Evolutionary conservation across 257 asterid genomes (phyloP).

Genomic region (Handroanthus guayacan): DNA sequence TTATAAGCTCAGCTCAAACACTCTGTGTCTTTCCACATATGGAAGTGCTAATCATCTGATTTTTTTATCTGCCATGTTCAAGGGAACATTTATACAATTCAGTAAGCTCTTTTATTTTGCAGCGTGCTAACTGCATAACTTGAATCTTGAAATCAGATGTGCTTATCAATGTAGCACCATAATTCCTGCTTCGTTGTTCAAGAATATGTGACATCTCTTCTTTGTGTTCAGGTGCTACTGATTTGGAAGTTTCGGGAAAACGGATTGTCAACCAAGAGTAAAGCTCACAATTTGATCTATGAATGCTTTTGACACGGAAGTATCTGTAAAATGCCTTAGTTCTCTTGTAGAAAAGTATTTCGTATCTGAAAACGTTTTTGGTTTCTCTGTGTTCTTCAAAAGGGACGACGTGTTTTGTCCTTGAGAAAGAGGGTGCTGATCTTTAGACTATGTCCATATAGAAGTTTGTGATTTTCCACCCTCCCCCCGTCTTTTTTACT

Average conservation of each 20-base stretch:
- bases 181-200: neutral
- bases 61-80: too few relatives aligned
- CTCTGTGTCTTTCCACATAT: neutral
- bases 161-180: too few relatives aligned
- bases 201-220: neutral
- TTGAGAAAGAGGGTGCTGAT: constrained; percentile 1
- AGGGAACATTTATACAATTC: too few relatives aligned
- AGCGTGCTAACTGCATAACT: too few relatives aligned
- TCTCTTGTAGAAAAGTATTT: constrained; percentile 25
- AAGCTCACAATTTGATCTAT: constrained; percentile 8
- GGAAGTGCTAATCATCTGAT: neutral
- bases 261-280: constrained; percentile 25
- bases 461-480: constrained; percentile 5
- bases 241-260: constrained; percentile 28
- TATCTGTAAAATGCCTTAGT: neutral
- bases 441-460: neutral
- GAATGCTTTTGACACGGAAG: constrained; percentile 15
- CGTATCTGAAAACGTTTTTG: constrained; percentile 12
- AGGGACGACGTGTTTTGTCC: constrained; percentile 14
- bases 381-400: constrained; percentile 6
- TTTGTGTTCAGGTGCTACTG: constrained; percentile 34
- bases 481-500: neutral
- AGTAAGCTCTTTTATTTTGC: too few relatives aligned
- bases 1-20: too few relatives aligned
- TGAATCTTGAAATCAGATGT: too few relatives aligned